These are phyloP conservation scores for Monosporascus sp. DNA, from an alignment of 2,329 filamentous ascomycete genomes.

Conservation along the genomic window DNA sequence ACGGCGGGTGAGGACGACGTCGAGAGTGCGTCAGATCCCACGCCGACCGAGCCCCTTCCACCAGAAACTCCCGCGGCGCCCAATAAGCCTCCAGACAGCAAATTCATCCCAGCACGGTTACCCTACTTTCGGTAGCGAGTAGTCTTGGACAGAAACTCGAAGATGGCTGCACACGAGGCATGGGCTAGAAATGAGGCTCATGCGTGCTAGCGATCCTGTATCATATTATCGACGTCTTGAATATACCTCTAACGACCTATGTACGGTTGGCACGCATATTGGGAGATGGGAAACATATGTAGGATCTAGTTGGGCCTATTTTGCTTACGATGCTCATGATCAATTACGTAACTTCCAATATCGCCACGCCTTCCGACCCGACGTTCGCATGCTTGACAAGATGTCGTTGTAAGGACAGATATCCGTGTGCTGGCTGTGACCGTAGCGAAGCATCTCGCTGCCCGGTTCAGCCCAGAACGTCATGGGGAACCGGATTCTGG, in stretches of 20 bases:
- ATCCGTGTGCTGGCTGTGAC: too few relatives aligned
- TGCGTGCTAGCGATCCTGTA: neutral
- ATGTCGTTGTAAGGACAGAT: neutral
- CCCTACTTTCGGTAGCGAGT: constrained; percentile 43
- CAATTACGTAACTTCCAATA: neutral
- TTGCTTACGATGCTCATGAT: neutral
- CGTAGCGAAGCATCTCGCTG: too few relatives aligned
- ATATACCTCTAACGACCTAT: neutral
- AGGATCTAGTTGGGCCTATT: neutral
- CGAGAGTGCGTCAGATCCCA: constrained; percentile 1
- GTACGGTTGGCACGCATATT: neutral
- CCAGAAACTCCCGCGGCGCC: constrained; percentile 4
- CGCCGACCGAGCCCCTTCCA: constrained; percentile 4
- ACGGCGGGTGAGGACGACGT: constrained; percentile 11
- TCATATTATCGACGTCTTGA: neutral
- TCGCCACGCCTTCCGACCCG: neutral
- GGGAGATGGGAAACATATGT: neutral
- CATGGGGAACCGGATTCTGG: too few relatives aligned
- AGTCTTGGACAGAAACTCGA: too few relatives aligned
- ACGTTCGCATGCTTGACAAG: neutral
- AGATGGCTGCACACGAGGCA: neutral
- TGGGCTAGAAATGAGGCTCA: neutral
- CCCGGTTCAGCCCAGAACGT: too few relatives aligned
- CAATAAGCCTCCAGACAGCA: constrained; percentile 10
- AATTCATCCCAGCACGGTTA: constrained; percentile 54